Percentiles rank a stretch among this genome's conserved stretches.
Evolutionary conservation across 352 stramenopile genomes (phyloP).

Genomic region (Ochromonadaceae sp.): DNA sequence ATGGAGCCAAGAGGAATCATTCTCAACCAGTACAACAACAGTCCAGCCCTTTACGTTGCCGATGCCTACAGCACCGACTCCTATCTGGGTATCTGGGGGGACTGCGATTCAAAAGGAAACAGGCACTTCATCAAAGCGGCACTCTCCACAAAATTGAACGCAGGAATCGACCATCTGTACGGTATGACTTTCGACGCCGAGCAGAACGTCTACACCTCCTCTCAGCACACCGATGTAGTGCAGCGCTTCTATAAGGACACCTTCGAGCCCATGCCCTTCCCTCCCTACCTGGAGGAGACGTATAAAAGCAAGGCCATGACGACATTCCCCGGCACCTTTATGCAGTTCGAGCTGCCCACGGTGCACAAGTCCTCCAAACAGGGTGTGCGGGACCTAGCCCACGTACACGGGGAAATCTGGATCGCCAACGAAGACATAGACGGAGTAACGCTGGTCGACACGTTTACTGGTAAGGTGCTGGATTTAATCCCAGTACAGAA

Average conservation of each 20-base stretch:
- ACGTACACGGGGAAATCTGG: conserved; percentile 2
- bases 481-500: too few relatives aligned
- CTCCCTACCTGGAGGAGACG: neutral
- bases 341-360: neutral
- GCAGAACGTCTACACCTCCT: conserved; percentile 11
- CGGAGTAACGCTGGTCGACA: conserved; percentile 1
- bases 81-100: too few relatives aligned
- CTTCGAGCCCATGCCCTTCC: conserved; percentile 5
- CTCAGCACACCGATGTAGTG: conserved; percentile 19
- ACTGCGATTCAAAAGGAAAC: neutral
- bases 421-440: conserved; percentile 15
- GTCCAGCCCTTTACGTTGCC: neutral
- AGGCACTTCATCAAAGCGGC: conserved; percentile 9
- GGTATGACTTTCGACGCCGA: conserved; percentile 8
- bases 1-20: neutral
- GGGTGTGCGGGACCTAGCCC: conserved; percentile 1
- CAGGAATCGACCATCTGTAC: conserved; percentile 10
- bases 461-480: too few relatives aligned
- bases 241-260: conserved; percentile 9
- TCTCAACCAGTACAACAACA: neutral
- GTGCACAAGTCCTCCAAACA: neutral
- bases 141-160: neutral
- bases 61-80: neutral
- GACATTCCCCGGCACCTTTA: conserved; percentile 12
- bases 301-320: neutral